phyloP scores from a whole-genome alignment of 495 filamentous ascomycete species.

The Lasiosphaeria hispida region DNA sequence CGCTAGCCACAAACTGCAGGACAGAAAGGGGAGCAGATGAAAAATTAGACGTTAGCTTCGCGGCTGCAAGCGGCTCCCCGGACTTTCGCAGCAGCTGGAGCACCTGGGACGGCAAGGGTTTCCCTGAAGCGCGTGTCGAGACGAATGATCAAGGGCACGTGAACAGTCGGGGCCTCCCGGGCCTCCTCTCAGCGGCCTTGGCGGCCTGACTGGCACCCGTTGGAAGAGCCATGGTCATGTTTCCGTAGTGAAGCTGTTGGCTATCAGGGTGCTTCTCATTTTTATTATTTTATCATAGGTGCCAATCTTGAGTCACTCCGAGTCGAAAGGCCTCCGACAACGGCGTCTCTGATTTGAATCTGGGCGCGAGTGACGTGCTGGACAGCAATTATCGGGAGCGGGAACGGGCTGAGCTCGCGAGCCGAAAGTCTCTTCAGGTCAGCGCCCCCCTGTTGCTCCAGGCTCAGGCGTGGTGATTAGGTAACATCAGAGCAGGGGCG shows the following conservation, averaged over 20 bases:
- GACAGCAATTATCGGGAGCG: not conserved
- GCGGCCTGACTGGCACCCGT: not conserved
- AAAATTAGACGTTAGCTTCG: constrained; percentile 10
- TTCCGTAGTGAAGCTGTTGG: too few relatives aligned
- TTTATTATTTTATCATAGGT: too few relatives aligned
- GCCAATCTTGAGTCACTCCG: constrained; percentile 4
- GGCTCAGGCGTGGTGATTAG: constrained; percentile 6
- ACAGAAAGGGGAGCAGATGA: not conserved
- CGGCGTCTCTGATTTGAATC: not conserved
- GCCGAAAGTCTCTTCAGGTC: constrained; percentile 11
- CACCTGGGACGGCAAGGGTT: not conserved
- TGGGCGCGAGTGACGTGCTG: too few relatives aligned
- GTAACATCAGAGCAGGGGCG: constrained; percentile 10
- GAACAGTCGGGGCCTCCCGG: constrained; percentile 19
- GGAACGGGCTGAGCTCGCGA: not conserved
- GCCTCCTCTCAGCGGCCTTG: constrained; percentile 12
- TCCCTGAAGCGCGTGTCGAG: not conserved
- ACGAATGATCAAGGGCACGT: constrained; percentile 33
- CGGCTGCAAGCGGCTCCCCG: constrained; percentile 31
- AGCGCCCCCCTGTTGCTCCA: not conserved
- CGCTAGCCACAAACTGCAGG: not conserved
- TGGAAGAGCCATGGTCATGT: too few relatives aligned
- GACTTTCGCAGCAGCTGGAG: constrained; percentile 6
- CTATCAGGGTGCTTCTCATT: too few relatives aligned
- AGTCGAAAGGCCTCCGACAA: constrained; percentile 1